These are phyloP conservation scores for Coprinellus micaceus DNA, from an alignment of 768 basidiomycete genomes.

Conservation along the genomic window DNA sequence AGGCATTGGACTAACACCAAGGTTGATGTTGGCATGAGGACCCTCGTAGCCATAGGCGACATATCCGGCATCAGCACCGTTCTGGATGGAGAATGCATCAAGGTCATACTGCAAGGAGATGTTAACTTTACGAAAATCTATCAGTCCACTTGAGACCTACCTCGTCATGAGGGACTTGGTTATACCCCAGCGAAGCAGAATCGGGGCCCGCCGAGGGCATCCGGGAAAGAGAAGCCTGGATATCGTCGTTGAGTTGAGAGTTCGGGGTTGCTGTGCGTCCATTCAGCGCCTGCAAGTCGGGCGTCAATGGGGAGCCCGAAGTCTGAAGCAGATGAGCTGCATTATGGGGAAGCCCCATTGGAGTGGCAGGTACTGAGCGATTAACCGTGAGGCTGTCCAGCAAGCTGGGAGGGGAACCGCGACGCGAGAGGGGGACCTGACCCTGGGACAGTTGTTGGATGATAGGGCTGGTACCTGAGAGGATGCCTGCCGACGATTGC, in stretches of 20 bases:
- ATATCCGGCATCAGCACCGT: conserved; percentile 43
- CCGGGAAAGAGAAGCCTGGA: conserved; percentile 65
- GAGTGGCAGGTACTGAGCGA: conserved; percentile 83
- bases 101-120: conserved; percentile 45
- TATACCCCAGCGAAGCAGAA: conserved; percentile 50
- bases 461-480: conserved; percentile 59
- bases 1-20: conserved; percentile 44
- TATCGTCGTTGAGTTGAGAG: conserved; percentile 49
- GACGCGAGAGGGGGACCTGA: conserved; percentile 57
- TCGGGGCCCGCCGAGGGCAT: conserved; percentile 59
- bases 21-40: not conserved
- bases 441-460: conserved; percentile 60
- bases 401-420: conserved; percentile 68
- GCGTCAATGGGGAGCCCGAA: conserved; percentile 64
- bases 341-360: conserved; percentile 54
- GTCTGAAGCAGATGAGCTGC: conserved; percentile 55
- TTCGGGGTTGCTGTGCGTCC: conserved; percentile 55
- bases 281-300: conserved; percentile 55
- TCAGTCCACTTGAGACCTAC: conserved; percentile 32
- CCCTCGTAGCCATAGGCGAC: conserved; percentile 10
- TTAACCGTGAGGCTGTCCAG: conserved; percentile 58
- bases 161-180: conserved; percentile 54
- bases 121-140: conserved; percentile 20
- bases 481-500: conserved; percentile 42
- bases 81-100: conserved; percentile 53